phyloP scores from a whole-genome alignment of 2,329 filamentous ascomycete genomes.

The Aureobasidium melanogenum region DNA sequence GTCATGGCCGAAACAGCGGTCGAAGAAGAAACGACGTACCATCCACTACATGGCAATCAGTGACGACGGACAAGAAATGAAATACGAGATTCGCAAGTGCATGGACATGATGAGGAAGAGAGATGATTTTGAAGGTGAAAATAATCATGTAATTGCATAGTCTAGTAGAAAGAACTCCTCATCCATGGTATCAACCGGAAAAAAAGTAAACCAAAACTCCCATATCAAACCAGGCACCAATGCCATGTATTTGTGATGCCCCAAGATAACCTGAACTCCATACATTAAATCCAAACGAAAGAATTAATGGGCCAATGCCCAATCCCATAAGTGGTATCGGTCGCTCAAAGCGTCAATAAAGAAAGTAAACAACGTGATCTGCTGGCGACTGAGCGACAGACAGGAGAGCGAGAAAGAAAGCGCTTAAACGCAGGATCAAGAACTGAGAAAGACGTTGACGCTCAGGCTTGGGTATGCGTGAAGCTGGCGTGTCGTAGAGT shows the following conservation, averaged over 20 bases:
- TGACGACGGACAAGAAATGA: not conserved
- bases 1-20: not conserved
- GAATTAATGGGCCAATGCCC: conserved; percentile 8
- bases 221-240: conserved; percentile 5
- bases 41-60: not conserved
- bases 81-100: not conserved
- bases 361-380: not conserved
- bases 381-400: conserved; percentile 10
- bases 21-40: not conserved
- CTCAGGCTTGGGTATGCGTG: not conserved
- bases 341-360: not conserved
- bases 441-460: not conserved
- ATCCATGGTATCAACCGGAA: conserved; percentile 11
- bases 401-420: conserved; percentile 5
- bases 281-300: not conserved
- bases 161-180: conserved; percentile 9
- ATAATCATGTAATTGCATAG: conserved; percentile 3
- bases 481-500: conserved; percentile 7
- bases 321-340: conserved; percentile 5
- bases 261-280: not conserved
- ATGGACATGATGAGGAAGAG: not conserved
- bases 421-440: conserved; percentile 10
- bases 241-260: not conserved
- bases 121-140: not conserved
- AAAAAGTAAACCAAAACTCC: conserved; percentile 5